phyloP scores from a whole-genome alignment of 2,329 filamentous ascomycete species.

The Diplodia mutila region DNA sequence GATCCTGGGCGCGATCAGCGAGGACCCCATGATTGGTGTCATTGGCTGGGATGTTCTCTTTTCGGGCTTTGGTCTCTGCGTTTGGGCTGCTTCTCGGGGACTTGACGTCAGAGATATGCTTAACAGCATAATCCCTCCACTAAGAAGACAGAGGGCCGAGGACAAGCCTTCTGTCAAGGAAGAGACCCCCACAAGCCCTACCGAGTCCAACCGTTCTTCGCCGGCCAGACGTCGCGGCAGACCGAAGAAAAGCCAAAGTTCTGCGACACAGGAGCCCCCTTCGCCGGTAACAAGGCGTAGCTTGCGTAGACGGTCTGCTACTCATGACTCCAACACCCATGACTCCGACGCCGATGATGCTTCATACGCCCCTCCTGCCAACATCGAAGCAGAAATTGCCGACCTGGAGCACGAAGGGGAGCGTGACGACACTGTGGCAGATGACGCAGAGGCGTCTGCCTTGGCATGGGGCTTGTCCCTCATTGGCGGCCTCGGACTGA shows the following conservation, averaged over 20 bases:
- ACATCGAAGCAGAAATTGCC: conserved; percentile 11
- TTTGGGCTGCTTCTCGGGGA: conserved; percentile 61
- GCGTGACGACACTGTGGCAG: conserved; percentile 34
- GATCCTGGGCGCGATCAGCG: conserved; percentile 55
- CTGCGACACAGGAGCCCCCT: conserved; percentile 18
- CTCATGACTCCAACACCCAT: conserved; percentile 21
- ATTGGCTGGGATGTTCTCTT: conserved; percentile 64
- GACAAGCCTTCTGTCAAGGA: conserved; percentile 32
- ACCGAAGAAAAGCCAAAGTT: conserved; percentile 32
- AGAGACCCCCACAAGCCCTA: conserved; percentile 27
- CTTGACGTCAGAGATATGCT: conserved; percentile 58
- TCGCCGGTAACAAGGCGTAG: conserved; percentile 29
- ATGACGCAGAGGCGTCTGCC: conserved; percentile 42
- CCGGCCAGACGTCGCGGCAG: conserved; percentile 35
- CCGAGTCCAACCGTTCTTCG: conserved; percentile 28
- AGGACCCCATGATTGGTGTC: conserved; percentile 62
- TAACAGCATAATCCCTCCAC: conserved; percentile 35
- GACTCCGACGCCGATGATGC: conserved; percentile 23
- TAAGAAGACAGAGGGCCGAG: conserved; percentile 6
- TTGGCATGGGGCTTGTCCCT: conserved; percentile 41
- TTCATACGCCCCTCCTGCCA: conserved; percentile 11
- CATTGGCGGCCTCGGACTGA: conserved; percentile 40
- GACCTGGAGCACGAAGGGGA: conserved; percentile 32
- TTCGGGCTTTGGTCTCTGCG: conserved; percentile 56
- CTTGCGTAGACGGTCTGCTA: conserved; percentile 19